Percentiles rank a stretch among this genome's conserved stretches.
Evolutionary conservation across 2,329 filamentous ascomycete species (phyloP).

Genomic region (Penicillium sp.): DNA sequence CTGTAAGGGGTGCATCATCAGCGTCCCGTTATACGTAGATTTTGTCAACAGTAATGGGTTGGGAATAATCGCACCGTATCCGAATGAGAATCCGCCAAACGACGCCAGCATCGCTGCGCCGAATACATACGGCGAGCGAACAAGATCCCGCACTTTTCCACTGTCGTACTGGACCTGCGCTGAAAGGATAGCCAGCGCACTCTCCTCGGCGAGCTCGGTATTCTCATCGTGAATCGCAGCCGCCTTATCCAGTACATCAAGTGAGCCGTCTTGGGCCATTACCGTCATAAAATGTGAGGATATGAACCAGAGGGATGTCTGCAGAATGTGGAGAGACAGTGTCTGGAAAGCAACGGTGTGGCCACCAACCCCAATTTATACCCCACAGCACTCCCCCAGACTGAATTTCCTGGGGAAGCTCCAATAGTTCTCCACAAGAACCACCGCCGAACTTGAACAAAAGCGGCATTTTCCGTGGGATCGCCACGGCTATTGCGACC

Average conservation of each 20-base stretch:
- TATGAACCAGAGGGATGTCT: too few relatives aligned
- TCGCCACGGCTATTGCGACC: background rate
- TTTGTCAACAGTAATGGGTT: too few relatives aligned
- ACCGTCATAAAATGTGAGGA: too few relatives aligned
- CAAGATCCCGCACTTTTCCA: background rate
- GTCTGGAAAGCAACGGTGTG: background rate
- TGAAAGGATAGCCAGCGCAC: background rate
- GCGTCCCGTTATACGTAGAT: too few relatives aligned
- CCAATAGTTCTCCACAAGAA: background rate
- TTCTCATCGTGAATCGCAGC: background rate
- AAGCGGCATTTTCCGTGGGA: background rate
- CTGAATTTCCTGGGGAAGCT: background rate
- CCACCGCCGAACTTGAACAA: background rate
- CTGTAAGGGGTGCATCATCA: background rate
- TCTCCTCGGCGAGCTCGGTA: background rate
- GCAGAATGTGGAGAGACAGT: too few relatives aligned
- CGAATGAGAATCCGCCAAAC: conserved; percentile 49
- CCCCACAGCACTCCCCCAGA: background rate
- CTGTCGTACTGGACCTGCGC: too few relatives aligned
- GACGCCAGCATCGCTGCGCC: conserved; percentile 50
- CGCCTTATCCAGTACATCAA: background rate
- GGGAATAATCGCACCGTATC: conserved; percentile 37
- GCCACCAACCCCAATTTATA: background rate
- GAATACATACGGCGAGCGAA: conserved; percentile 42
- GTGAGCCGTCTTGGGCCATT: background rate